Evolutionary conservation across 805 yeast species (phyloP), one percentile per base, ranked within the genome.

Genomic region (Candida easanensis): DNA sequence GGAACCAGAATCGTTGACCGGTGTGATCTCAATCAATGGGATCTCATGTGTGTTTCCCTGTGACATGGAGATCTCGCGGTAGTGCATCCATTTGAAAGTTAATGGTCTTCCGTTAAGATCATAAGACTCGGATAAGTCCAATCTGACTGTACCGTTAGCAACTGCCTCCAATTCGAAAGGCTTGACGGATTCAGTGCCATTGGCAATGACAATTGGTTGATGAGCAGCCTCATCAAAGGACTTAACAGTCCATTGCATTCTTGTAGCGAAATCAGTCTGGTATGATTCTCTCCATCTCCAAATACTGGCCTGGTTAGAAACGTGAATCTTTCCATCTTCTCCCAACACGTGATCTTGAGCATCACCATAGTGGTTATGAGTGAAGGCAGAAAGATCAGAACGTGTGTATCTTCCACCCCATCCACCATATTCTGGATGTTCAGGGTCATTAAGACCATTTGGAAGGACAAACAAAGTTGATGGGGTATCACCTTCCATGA

Each of bases 271-370:
- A 42, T 58, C 63, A 33, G 49, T 47, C 34, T 62, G 65, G 38
- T 40, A 60, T 6, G 57, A 63, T 4, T 54, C 54, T 49, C 65
- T 57, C 64, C 63, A 60, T 50, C 63, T 59, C 66, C 66, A 62
- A 26, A 62, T 59, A 1, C 63, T 51, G 8, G 62, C 65, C 33
- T 58, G 46, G 38, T 54, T 50, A 42, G 61, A 53, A 15, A 51
- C 27, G 17, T 51, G 57, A 3, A 16, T 17, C 14, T 4, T 9
- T 10, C 39, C 39, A 19, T 37, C 33, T 13, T n/a, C 16, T 4
- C 39, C 39, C 18, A 37, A 13, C 4, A 37, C 39, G 31, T 50
- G 44, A 38, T 61, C 66, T 11, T 49, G 40, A 22, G 56, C 49
- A 44, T 58, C 64, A 19, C 56, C 56, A 44, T 52, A 58, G 33